Percentiles rank a stretch among this genome's conserved stretches.
phyloP scores from a whole-genome alignment of 2,329 filamentous ascomycete genomes.

The Macrophomina tecta region DNA sequence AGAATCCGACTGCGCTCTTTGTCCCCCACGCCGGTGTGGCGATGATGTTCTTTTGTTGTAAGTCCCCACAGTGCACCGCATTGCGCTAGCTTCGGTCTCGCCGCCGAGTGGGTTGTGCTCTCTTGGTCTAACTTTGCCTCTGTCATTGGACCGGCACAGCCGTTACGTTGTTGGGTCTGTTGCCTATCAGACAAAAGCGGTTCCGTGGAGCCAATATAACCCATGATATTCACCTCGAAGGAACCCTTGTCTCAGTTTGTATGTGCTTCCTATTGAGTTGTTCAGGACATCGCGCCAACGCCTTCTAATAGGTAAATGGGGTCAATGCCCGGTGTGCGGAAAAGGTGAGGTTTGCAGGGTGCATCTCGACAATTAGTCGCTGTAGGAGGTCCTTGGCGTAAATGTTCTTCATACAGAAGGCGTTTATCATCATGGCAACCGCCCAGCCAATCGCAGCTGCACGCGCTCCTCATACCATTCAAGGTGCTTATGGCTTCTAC shows the following conservation, averaged over 20 bases:
- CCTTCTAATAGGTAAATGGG: neutral
- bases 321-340: neutral
- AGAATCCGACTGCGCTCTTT: neutral
- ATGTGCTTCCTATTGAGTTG: neutral
- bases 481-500: neutral
- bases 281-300: neutral
- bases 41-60: neutral
- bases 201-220: conserved; percentile 5
- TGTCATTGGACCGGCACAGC: conserved; percentile 2
- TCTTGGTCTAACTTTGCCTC: conserved; percentile 9
- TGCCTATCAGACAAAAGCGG: conserved; percentile 1
- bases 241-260: conserved; percentile 3
- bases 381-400: neutral
- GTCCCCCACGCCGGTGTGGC: neutral
- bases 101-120: conserved; percentile 6
- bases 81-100: conserved; percentile 19
- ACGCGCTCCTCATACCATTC: neutral
- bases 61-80: conserved; percentile 14
- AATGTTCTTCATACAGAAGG: conserved; percentile 3
- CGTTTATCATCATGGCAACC: neutral
- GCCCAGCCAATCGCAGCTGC: neutral
- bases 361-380: neutral
- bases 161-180: neutral
- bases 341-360: neutral
- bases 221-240: neutral